These are phyloP conservation scores for Cercospora brassicicola DNA, from an alignment of 2,329 filamentous ascomycete species.

Conservation along the genomic window DNA sequence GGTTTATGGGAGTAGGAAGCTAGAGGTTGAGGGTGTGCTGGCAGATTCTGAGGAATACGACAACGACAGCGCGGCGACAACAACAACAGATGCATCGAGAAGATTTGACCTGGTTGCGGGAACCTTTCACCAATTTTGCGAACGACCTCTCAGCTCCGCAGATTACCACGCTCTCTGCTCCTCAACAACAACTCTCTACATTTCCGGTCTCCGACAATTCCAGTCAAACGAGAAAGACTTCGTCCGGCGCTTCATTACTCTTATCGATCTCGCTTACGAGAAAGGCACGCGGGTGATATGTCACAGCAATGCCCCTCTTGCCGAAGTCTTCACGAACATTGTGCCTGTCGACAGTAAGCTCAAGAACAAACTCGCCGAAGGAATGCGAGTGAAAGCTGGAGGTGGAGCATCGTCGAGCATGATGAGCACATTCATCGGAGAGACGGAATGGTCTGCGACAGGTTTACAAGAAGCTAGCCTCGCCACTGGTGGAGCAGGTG, in stretches of 20 bases:
- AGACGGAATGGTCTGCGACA: slow-evolving; percentile 36
- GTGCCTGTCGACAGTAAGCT: slow-evolving; percentile 23
- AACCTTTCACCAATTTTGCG: slow-evolving; percentile 66
- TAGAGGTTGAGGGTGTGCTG: slow-evolving; percentile 25
- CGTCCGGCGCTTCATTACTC: slow-evolving; percentile 71
- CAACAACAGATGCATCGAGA: not conserved
- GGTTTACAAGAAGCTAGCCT: slow-evolving; percentile 31
- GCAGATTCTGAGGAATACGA: not conserved
- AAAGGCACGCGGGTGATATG: slow-evolving; percentile 67
- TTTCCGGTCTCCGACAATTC: slow-evolving; percentile 27
- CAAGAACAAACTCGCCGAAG: slow-evolving; percentile 13
- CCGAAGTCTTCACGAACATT: slow-evolving; percentile 32
- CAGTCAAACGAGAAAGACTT: slow-evolving; percentile 47
- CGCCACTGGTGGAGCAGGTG: slow-evolving; percentile 34
- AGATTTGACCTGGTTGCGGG: slow-evolving; percentile 43
- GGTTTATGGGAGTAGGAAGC: slow-evolving; percentile 27
- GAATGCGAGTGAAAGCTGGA: slow-evolving; percentile 31
- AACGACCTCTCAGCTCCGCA: slow-evolving; percentile 65
- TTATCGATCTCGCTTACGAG: slow-evolving; percentile 76
- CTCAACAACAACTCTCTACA: slow-evolving; percentile 21
- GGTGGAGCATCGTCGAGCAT: slow-evolving; percentile 33
- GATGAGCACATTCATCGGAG: slow-evolving; percentile 36
- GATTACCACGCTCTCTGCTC: slow-evolving; percentile 70
- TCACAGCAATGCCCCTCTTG: slow-evolving; percentile 25
- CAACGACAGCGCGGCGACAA: not conserved